Percentiles rank a stretch among this genome's conserved stretches.
Evolutionary conservation across 495 filamentous ascomycete species (phyloP).

Genomic region (Xylaria nigripes): DNA sequence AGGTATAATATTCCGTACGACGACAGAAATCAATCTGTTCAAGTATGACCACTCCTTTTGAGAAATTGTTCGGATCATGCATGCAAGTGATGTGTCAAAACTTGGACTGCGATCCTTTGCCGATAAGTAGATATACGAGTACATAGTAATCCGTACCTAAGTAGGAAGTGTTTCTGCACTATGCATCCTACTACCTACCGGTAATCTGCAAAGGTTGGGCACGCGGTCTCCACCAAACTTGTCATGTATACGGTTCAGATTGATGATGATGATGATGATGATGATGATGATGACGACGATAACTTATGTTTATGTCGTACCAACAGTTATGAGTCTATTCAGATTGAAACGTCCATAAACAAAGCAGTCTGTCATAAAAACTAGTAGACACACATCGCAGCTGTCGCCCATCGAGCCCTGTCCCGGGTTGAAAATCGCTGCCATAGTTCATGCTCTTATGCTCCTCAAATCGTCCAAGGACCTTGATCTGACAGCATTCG

Average conservation of each 20-base stretch:
- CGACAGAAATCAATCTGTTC: background rate
- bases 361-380: slow-evolving; percentile 80
- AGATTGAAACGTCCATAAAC: slow-evolving; percentile 57
- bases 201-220: too few relatives aligned
- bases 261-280: too few relatives aligned
- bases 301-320: too few relatives aligned
- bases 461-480: slow-evolving; percentile 65
- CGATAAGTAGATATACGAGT: background rate
- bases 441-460: slow-evolving; percentile 97
- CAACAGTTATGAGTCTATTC: too few relatives aligned
- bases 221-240: too few relatives aligned
- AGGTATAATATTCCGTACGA: too few relatives aligned
- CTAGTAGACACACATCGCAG: slow-evolving; percentile 66
- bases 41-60: background rate
- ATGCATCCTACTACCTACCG: too few relatives aligned
- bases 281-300: too few relatives aligned
- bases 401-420: slow-evolving; percentile 15
- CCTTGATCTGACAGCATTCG: slow-evolving; percentile 46
- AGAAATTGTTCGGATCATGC: background rate
- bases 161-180: too few relatives aligned
- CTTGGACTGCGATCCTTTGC: background rate
- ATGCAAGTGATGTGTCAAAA: background rate
- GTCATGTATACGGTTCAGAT: too few relatives aligned
- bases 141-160: too few relatives aligned
- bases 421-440: slow-evolving; percentile 56